These are phyloP conservation scores for Fusarium sp. DNA, from an alignment of 2,329 filamentous ascomycete species.

Conservation along the genomic window DNA sequence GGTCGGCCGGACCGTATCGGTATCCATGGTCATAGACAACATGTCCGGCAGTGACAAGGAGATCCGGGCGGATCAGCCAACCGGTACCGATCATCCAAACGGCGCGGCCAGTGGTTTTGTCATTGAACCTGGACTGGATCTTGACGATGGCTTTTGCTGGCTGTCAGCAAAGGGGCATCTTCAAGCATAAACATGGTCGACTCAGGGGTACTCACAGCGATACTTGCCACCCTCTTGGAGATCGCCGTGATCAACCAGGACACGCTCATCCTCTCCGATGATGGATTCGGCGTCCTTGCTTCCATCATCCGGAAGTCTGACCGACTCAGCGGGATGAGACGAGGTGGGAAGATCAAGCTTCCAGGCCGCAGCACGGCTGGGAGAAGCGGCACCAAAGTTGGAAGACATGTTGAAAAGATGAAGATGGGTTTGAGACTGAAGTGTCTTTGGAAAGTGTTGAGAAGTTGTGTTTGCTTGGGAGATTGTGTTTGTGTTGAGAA, in stretches of 20 bases:
- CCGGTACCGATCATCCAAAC: conserved; percentile 43
- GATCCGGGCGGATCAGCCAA: conserved; percentile 39
- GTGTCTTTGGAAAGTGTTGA: background rate
- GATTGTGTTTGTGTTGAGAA: background rate
- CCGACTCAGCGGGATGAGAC: conserved; percentile 21
- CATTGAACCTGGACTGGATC: conserved; percentile 31
- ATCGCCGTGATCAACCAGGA: conserved; percentile 22
- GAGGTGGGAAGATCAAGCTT: conserved; percentile 18
- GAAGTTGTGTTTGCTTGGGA: background rate
- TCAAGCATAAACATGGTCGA: background rate
- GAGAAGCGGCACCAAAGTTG: background rate
- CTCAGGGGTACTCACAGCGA: conserved; percentile 21
- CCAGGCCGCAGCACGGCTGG: conserved; percentile 35
- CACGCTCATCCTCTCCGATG: conserved; percentile 28
- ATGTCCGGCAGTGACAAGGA: conserved; percentile 42
- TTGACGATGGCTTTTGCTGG: conserved; percentile 32
- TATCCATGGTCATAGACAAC: conserved; percentile 42
- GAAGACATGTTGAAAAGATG: background rate
- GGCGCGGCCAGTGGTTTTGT: background rate
- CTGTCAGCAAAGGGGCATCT: background rate
- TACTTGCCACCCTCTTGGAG: conserved; percentile 31
- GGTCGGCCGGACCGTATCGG: conserved; percentile 30
- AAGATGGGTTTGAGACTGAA: background rate
- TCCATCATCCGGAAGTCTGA: conserved; percentile 25
- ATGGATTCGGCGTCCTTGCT: conserved; percentile 23